A percentile compares a stretch with the other conserved stretches of the same genome.
Conservation (phyloP, 441 rosid species). For the Erodium moschatum region DNA sequence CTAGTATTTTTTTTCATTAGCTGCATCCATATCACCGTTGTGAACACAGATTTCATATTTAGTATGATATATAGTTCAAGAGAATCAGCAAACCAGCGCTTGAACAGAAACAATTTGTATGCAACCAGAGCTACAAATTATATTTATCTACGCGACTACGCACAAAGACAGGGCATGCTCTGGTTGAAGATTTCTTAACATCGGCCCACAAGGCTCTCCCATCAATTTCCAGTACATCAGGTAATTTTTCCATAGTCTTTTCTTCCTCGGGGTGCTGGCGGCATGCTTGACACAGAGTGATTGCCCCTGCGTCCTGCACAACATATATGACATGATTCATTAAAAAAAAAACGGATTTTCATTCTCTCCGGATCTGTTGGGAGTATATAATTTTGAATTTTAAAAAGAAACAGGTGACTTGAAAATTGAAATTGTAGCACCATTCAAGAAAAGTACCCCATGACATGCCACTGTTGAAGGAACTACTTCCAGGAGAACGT, state of each 20-base stretch:
- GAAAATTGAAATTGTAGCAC: slow-evolving; percentile 4
- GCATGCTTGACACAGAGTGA: slow-evolving; percentile 59
- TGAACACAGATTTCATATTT: no score
- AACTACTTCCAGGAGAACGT: slow-evolving; percentile 75
- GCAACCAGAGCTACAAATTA: slow-evolving; percentile 30
- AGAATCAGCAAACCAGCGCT: background rate
- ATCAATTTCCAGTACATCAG: slow-evolving; percentile 50
- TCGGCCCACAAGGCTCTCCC: slow-evolving; percentile 49
- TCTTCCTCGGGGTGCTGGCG: slow-evolving; percentile 77
- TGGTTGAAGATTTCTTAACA: slow-evolving; percentile 16
- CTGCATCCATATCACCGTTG: slow-evolving; percentile 18
- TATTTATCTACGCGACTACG: slow-evolving; percentile 51
- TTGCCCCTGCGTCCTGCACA: slow-evolving; percentile 73
- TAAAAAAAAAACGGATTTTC: slow-evolving; percentile 17
- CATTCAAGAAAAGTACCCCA: slow-evolving; percentile 54
- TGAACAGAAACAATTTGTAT: background rate
- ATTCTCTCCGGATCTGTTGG: background rate
- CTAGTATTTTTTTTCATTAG: slow-evolving; percentile 19
- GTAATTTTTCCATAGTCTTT: slow-evolving; percentile 81
- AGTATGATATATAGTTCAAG: background rate
- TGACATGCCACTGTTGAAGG: slow-evolving; percentile 53
- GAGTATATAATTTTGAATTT: background rate
- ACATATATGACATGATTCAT: slow-evolving; percentile 17
- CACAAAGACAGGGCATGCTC: slow-evolving; percentile 51
- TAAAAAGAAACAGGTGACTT: background rate